Evolutionary conservation across 2,329 filamentous ascomycete genomes (phyloP).

Genomic region (Phaeosphaeria sp.): DNA sequence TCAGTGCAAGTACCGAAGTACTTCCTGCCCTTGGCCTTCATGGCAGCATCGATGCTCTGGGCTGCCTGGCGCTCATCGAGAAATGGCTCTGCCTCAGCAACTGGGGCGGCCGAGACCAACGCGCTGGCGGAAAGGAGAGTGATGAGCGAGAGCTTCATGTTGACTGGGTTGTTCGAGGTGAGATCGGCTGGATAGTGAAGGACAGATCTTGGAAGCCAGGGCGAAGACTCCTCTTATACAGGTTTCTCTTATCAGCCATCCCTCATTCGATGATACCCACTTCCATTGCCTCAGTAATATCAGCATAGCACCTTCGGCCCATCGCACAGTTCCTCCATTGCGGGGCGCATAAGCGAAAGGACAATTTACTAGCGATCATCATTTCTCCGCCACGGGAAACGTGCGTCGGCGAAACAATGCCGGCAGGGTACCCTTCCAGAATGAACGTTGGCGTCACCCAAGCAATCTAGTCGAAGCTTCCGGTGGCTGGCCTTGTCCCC

Average conservation of each 20-base stretch:
- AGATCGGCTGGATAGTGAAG: constrained; percentile 3
- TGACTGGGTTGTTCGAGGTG: constrained; percentile 2
- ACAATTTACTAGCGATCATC: not conserved
- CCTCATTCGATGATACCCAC: not conserved
- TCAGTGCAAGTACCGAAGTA: constrained; percentile 70
- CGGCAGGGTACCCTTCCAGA: not conserved
- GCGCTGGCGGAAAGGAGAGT: constrained; percentile 38
- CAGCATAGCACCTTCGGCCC: not conserved
- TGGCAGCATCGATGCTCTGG: constrained; percentile 62
- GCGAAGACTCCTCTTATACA: constrained; percentile 1
- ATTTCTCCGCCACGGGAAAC: constrained; percentile 5
- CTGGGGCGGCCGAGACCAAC: constrained; percentile 35
- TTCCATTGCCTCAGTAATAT: constrained; percentile 1
- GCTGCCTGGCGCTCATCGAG: constrained; percentile 42
- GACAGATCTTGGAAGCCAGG: not conserved
- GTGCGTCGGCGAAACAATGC: constrained; percentile 9
- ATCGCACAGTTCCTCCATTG: not conserved
- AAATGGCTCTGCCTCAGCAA: constrained; percentile 36
- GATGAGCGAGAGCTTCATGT: constrained; percentile 43
- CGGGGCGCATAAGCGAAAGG: constrained; percentile 3
- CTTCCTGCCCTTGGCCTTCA: constrained; percentile 69
- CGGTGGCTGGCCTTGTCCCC: constrained; percentile 23
- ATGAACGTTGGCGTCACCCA: not conserved
- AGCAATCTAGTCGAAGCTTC: constrained; percentile 28
- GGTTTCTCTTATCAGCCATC: not conserved